These are phyloP conservation scores for Pelargonium australe DNA, from an alignment of 441 rosid genomes.

Conservation along the genomic window DNA sequence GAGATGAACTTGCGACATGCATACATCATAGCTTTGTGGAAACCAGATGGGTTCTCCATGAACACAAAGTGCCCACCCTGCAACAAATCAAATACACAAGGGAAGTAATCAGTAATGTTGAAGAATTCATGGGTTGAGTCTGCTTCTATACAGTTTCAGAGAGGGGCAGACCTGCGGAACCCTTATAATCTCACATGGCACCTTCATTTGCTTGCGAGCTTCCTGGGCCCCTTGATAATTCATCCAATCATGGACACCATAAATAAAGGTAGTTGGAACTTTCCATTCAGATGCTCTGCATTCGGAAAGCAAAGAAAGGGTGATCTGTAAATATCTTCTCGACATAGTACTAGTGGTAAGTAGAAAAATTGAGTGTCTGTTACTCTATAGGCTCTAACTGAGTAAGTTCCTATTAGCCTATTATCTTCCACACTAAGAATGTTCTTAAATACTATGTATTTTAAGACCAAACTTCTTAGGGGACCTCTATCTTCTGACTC, in stretches of 20 bases:
- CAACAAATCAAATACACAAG: conserved; percentile 4
- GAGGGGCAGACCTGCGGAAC: conserved; percentile 29
- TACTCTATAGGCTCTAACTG: too few species aligned
- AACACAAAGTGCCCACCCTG: conserved; percentile 91
- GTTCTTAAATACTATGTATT: too few species aligned
- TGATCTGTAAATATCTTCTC: background rate
- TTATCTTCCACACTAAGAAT: too few species aligned
- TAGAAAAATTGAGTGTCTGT: too few species aligned
- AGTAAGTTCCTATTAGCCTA: too few species aligned
- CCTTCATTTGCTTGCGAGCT: conserved; percentile 37
- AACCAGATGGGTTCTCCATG: conserved; percentile 68
- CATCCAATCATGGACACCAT: conserved; percentile 53
- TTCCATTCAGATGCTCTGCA: conserved; percentile 32
- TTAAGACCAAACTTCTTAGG: too few species aligned
- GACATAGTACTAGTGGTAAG: background rate
- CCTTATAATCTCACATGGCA: background rate
- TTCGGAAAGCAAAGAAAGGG: conserved; percentile 5
- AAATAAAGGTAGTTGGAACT: background rate
- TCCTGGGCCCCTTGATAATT: conserved; percentile 76
- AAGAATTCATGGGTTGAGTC: background rate
- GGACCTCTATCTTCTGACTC: too few species aligned
- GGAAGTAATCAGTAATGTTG: background rate
- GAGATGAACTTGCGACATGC: conserved; percentile 69
- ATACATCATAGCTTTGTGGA: conserved; percentile 68
- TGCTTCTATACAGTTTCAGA: background rate